Evolutionary conservation across 2,329 filamentous ascomycete species (phyloP), one percentile per base, ranked within the genome.

Genomic region (Fusarium sp.): DNA sequence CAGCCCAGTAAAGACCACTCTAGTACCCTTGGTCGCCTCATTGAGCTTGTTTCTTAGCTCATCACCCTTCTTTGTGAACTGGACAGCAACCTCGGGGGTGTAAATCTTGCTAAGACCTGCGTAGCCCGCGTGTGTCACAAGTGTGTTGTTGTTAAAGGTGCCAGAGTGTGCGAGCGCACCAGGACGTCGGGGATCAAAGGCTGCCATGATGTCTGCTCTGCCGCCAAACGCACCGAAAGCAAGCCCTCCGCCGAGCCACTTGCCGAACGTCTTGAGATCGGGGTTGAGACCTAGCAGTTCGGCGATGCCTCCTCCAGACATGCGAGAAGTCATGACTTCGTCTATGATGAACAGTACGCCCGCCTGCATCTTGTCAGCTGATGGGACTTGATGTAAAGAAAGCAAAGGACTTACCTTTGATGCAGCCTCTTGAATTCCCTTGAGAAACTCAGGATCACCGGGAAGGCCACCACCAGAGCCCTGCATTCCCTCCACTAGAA

Each of bases 151-250:
- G 75, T 91, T 90, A 76, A 90, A 91, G 0, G 89, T 91, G 2
- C 89, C 89, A 0, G 87, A 86, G 70, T 91, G 88, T 0, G 80
- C 75, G 10, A 88, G 77, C 0, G 77, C 75, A 1, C 75, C 78
- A 1, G 75, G 62, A 1, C 76, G 73, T 10, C 82, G 75, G 9
- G 86, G 86, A 69, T 88, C 85, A 70, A 86, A 90, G 6, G 85
- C 74, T 0, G 77, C 76, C 87, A 91, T 90, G 65, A 91, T 82
- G 5, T 87, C 83, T 38, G 74, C 74, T 23, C 82, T 80, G 0
- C 90, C 90, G 0, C 90, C 89, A 72, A 92, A 91, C 0, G 86
- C 88, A 2, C 89, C 90, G 73, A 91, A 90, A 0, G 86, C 83
- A 71, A 91, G 83, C 0, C 89, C 90, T 3, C 89, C 90, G 6